phyloP scores from a whole-genome alignment of 345 rosid species.

The Syzygium aromaticum region DNA sequence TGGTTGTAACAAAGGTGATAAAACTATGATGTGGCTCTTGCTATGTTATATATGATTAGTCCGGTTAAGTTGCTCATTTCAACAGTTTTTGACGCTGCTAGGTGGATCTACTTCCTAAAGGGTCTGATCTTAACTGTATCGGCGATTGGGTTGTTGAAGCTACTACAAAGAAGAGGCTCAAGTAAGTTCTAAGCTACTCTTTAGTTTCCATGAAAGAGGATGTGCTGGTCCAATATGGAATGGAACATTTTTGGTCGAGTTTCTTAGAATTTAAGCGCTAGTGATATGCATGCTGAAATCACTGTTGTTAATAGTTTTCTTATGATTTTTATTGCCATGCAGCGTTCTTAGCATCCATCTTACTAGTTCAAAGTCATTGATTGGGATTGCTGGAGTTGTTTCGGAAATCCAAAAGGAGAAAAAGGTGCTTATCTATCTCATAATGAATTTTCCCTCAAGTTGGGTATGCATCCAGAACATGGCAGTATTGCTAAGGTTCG shows the following conservation, averaged over 20 bases:
- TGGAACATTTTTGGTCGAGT: background rate
- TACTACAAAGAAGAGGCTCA: slow-evolving; percentile 71
- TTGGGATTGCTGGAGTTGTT: slow-evolving; percentile 71
- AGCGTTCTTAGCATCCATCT: slow-evolving; percentile 88
- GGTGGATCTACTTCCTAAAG: slow-evolving; percentile 94
- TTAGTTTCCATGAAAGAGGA: background rate
- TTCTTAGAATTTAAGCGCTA: background rate
- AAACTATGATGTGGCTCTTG: background rate
- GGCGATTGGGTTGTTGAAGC: slow-evolving; percentile 98
- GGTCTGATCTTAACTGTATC: slow-evolving; percentile 80
- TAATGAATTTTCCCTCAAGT: background rate
- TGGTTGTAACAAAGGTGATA: slow-evolving; percentile 82
- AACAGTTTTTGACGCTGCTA: slow-evolving; percentile 14
- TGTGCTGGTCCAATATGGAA: background rate
- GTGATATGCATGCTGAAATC: background rate
- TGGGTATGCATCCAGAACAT: background rate
- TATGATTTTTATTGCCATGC: slow-evolving; percentile 10
- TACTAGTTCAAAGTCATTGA: slow-evolving; percentile 87
- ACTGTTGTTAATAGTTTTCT: background rate
- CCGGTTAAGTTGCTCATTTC: background rate
- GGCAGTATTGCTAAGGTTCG: background rate
- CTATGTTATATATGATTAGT: background rate
- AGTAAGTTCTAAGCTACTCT: slow-evolving; percentile 32
- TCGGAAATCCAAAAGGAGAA: slow-evolving; percentile 94
- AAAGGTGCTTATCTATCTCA: slow-evolving; percentile 37